A percentile compares a stretch with the other conserved stretches of the same genome.
Evolutionary conservation across 2,329 filamentous ascomycete species (phyloP).

Genomic region (Zymoseptoria pseudotritici): DNA sequence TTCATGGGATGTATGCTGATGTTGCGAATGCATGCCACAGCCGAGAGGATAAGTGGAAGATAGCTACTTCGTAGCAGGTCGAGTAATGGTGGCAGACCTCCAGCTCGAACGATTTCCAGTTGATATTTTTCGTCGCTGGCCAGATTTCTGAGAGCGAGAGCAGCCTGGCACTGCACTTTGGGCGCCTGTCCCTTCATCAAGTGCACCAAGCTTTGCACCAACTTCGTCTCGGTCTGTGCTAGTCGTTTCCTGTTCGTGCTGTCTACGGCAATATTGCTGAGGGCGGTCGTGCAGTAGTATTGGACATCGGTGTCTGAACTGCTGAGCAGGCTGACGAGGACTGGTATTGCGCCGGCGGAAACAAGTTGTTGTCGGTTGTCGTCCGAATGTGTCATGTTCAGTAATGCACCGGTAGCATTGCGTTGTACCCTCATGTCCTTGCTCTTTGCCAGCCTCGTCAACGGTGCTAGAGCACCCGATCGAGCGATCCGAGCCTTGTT

Average conservation of each 20-base stretch:
- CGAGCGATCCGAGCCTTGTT: conserved; percentile 98
- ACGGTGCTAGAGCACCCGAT: conserved; percentile 81
- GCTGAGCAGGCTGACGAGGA: conserved; percentile 87
- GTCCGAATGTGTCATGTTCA: conserved; percentile 99
- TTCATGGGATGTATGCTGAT: conserved; percentile 98
- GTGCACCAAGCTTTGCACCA: conserved; percentile 89
- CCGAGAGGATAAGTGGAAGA: conserved; percentile 88
- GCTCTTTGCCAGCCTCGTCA: conserved; percentile 89
- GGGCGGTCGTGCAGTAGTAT: conserved; percentile 97
- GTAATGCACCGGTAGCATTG: conserved; percentile 88
- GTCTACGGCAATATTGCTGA: conserved; percentile 98
- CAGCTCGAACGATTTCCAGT: conserved; percentile 87
- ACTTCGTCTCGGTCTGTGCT: conserved; percentile 78
- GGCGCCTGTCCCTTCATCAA: conserved; percentile 96
- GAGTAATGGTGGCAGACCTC: conserved; percentile 76
- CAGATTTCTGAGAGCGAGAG: conserved; percentile 84
- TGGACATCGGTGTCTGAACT: conserved; percentile 95
- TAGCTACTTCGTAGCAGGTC: conserved; percentile 92
- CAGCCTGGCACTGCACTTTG: conserved; percentile 96
- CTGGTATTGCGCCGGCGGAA: conserved; percentile 93
- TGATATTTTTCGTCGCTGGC: conserved; percentile 99
- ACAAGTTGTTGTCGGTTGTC: conserved; percentile 97
- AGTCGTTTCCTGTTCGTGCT: conserved; percentile 83
- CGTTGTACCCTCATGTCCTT: conserved; percentile 98
- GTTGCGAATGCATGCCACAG: conserved; percentile 95